Base-by-base conservation (phyloP, 805 yeast species). In the Starmerella ratchasimensis region DNA sequence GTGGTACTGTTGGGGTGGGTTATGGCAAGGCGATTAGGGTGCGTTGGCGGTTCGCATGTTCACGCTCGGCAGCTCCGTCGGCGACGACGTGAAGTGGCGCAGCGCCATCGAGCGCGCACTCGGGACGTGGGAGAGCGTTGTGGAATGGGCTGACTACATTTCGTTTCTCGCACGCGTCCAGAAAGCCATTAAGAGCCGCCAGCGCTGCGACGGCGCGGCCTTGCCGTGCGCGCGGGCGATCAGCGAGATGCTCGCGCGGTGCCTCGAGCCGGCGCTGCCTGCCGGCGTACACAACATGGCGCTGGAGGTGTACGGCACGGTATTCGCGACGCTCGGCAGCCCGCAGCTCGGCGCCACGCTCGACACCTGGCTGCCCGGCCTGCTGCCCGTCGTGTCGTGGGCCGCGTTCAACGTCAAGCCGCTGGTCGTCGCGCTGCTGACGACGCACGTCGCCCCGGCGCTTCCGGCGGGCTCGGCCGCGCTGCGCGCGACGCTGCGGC, bases 81-180 rank as follows among this genome's bases (percentile, higher is more conserved):
- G 42, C 14, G 48, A 41, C 15, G 53, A 51, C 28, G 45, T 43
- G 20, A 51, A 51, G 27, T 51, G 55, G 55, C 40, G 42, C 18
- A 44, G 52, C 16, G 74, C 68, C 40, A 68, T 88, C 10, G 88
- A 80, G 36, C 71, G 76, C 47, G 81, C 90, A 0, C 62, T 90
- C 17, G 67, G 70, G 5, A 65, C 72, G 15, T 88, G 88, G 61
- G 94, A 82, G 36, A 61, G 80, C 2, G 78, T 84, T 1, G 80
- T 75, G 23, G 98, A 90, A 62, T 90, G 99, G 99, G 97, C 98
- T 11, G 98, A 90, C 55, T 84, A 88, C 56, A 90, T 90, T 39
- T 78, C 96, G 17, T 86, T 82, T 55, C 63, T 93, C 31, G 75
- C 88, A 2, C 73, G 80, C 42, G 67, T 93, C 5, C 74, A 75